Evolutionary conservation across 2,329 filamentous ascomycete genomes (phyloP).

Genomic region (Claviceps digitariae): DNA sequence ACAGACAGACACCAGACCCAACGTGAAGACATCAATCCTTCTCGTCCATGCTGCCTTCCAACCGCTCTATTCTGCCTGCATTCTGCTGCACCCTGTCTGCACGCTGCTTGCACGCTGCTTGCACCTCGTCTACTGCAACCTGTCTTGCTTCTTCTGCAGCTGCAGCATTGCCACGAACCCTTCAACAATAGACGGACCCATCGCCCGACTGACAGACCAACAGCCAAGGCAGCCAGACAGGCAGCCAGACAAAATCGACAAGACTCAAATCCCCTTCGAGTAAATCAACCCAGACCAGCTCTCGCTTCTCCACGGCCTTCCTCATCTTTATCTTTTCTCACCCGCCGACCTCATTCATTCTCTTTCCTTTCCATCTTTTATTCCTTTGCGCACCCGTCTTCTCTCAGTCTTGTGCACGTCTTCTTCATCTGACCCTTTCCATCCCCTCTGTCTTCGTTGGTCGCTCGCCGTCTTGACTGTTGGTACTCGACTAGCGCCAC

Average conservation of each 20-base stretch:
- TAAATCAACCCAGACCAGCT: neutral
- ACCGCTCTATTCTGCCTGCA: neutral
- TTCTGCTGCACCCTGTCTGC: neutral
- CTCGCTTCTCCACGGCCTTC: neutral
- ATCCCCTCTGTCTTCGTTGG: neutral
- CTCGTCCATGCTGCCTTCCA: neutral
- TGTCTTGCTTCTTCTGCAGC: neutral
- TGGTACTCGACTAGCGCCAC: neutral
- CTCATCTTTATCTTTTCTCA: conserved; percentile 3
- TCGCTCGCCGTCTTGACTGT: neutral
- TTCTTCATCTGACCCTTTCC: neutral
- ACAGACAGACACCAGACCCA: conserved; percentile 1
- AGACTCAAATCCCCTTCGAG: neutral
- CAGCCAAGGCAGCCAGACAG: neutral
- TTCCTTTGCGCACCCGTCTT: neutral
- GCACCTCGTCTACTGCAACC: neutral
- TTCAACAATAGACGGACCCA: neutral
- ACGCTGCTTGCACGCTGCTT: neutral
- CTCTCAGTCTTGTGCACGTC: neutral
- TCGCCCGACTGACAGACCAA: neutral
- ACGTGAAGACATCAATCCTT: neutral
- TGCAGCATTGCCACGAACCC: neutral
- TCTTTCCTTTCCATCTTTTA: no score
- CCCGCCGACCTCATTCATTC: conserved; percentile 2
- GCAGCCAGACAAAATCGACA: neutral